Evolutionary conservation across 2,329 filamentous ascomycete species (phyloP).

Genomic region (Trichocomaceae sp.): DNA sequence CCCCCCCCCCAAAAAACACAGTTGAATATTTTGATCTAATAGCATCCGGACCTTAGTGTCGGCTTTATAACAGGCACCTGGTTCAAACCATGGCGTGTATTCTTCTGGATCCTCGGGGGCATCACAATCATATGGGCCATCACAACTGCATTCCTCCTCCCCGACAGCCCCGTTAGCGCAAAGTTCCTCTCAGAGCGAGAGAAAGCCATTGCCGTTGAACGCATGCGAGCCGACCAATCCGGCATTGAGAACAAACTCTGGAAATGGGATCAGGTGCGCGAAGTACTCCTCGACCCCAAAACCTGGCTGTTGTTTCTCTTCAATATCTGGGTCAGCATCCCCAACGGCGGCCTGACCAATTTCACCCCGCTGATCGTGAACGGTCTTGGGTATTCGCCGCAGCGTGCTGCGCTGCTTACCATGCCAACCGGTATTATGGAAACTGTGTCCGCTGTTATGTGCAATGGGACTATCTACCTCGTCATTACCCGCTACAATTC

Average conservation of each 20-base stretch:
- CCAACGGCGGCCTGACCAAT: conserved; percentile 44
- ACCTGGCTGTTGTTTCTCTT: conserved; percentile 25
- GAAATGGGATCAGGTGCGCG: neutral
- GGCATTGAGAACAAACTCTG: conserved; percentile 1
- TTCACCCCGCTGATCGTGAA: conserved; percentile 55
- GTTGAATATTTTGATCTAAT: too few species aligned
- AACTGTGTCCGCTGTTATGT: conserved; percentile 35
- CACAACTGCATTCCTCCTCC: neutral
- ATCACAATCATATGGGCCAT: neutral
- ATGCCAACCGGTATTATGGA: conserved; percentile 41
- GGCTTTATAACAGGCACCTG: neutral
- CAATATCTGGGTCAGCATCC: neutral
- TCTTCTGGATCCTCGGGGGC: neutral
- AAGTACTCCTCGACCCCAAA: neutral
- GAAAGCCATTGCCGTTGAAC: neutral
- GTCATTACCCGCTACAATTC: neutral
- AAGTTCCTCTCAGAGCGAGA: neutral
- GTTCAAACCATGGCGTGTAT: neutral
- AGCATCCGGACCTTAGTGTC: neutral
- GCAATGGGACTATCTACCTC: neutral
- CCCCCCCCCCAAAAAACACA: too few species aligned
- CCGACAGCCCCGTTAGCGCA: neutral
- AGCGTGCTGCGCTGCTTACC: conserved; percentile 16
- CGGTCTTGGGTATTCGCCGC: conserved; percentile 49
- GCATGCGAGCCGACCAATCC: neutral